A percentile compares a stretch with the other conserved stretches of the same genome.
These are phyloP conservation scores for Cryptococcus neoformans DNA, from an alignment of 1,284 basidiomycete genomes.

Conservation along the genomic window DNA sequence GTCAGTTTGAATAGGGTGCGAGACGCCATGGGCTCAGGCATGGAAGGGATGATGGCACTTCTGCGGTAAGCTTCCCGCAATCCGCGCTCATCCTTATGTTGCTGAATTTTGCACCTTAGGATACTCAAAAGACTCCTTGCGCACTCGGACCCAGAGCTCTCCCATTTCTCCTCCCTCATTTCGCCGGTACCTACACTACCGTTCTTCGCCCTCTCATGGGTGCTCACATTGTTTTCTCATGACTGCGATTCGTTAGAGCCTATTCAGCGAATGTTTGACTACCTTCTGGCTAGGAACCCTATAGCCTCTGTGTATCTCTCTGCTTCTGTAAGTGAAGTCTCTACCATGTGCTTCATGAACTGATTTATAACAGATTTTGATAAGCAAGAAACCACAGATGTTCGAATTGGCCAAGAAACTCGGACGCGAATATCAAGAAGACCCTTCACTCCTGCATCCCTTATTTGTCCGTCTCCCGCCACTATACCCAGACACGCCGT, in stretches of 20 bases:
- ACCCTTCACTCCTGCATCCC: constrained; percentile 62
- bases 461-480: constrained; percentile 68
- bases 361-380: constrained; percentile 36
- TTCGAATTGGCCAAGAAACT: constrained; percentile 29
- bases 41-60: constrained; percentile 81
- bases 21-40: constrained; percentile 80
- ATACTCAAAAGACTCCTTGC: constrained; percentile 67
- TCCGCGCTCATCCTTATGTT: no score
- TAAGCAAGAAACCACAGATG: constrained; percentile 47
- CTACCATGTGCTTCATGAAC: neutral
- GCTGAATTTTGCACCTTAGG: constrained; percentile 45
- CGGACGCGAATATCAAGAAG: constrained; percentile 33
- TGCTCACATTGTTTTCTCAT: constrained; percentile 87
- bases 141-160: constrained; percentile 67
- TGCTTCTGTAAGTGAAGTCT: constrained; percentile 2
- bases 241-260: constrained; percentile 78
- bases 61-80: constrained; percentile 57
- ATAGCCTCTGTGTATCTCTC: constrained; percentile 71
- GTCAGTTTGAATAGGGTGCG: constrained; percentile 72
- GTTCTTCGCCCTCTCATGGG: constrained; percentile 77
- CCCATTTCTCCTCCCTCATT: constrained; percentile 51
- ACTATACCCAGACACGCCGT: constrained; percentile 52
- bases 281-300: constrained; percentile 75
- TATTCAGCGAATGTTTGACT: constrained; percentile 87
- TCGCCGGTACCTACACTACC: constrained; percentile 41